A percentile compares a stretch with the other conserved stretches of the same genome.
phyloP scores from a whole-genome alignment of 1,284 basidiomycete species.

The Rhizopogon hawkerae region DNA sequence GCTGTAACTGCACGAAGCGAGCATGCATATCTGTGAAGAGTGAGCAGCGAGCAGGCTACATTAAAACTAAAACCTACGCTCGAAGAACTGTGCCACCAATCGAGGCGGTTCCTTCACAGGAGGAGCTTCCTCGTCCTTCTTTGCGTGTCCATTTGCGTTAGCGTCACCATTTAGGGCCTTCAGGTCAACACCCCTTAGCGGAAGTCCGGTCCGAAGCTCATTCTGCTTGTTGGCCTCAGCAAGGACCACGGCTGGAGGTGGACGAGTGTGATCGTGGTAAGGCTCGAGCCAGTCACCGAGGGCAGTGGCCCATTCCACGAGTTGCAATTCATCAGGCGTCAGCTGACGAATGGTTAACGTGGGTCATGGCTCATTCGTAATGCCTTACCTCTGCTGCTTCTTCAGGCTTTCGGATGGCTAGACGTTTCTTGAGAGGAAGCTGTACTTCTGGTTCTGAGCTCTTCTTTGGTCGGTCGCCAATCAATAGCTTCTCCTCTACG shows the following conservation, averaged over 20 bases:
- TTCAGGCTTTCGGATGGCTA: slow-evolving; percentile 40
- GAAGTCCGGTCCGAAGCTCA: slow-evolving; percentile 59
- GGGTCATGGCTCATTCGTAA: background rate
- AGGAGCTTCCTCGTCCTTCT: slow-evolving; percentile 64
- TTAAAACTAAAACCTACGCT: slow-evolving; percentile 33
- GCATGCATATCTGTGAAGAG: slow-evolving; percentile 39
- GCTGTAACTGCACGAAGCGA: slow-evolving; percentile 40
- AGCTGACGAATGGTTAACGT: slow-evolving; percentile 35
- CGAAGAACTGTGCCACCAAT: slow-evolving; percentile 49
- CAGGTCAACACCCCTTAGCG: slow-evolving; percentile 53
- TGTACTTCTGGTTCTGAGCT: slow-evolving; percentile 42
- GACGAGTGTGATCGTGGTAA: slow-evolving; percentile 63
- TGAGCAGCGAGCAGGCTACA: slow-evolving; percentile 4
- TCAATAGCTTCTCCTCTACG: slow-evolving; percentile 68
- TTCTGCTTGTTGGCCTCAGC: slow-evolving; percentile 65
- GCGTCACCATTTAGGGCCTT: slow-evolving; percentile 35
- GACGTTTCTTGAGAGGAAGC: slow-evolving; percentile 47
- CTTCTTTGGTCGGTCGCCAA: slow-evolving; percentile 69
- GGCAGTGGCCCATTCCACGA: slow-evolving; percentile 51
- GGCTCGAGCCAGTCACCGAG: slow-evolving; percentile 68
- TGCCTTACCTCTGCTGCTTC: slow-evolving; percentile 47
- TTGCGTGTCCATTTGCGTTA: slow-evolving; percentile 47
- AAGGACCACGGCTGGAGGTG: slow-evolving; percentile 56
- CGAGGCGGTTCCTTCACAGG: slow-evolving; percentile 51
- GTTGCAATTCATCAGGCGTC: slow-evolving; percentile 48